phyloP scores from a whole-genome alignment of 805 yeast genomes.

The Candida nitratophila region DNA sequence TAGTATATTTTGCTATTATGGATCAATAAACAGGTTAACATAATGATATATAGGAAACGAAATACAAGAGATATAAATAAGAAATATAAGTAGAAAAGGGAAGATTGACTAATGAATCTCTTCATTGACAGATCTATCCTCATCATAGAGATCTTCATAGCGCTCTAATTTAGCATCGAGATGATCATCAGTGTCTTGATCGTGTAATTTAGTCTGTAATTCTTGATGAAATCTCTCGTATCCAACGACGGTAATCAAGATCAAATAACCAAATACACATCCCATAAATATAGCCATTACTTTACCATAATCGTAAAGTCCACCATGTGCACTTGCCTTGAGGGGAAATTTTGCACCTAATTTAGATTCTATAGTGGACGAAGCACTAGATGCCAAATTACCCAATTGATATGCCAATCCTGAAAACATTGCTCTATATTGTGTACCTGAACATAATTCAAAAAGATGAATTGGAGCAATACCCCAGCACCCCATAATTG shows the following conservation, averaged over 20 bases:
- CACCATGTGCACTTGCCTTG: slow-evolving; percentile 16
- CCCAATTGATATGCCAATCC: slow-evolving; percentile 68
- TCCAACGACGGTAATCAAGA: slow-evolving; percentile 44
- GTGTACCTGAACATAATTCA: slow-evolving; percentile 55
- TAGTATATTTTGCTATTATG: no score
- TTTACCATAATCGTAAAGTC: slow-evolving; percentile 52
- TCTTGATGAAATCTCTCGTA: slow-evolving; percentile 46
- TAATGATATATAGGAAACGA: no score
- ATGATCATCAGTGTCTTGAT: not conserved
- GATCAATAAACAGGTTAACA: no score
- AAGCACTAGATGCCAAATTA: slow-evolving; percentile 64
- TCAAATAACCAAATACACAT: slow-evolving; percentile 48
- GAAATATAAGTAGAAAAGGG: no score
- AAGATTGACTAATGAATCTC: no score
- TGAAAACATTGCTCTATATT: slow-evolving; percentile 52
- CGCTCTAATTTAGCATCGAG: not conserved
- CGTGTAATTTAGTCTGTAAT: slow-evolving; percentile 1
- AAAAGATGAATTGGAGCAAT: slow-evolving; percentile 59
- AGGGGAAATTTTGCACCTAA: slow-evolving; percentile 57
- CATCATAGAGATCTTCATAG: not conserved
- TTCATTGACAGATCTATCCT: no score
- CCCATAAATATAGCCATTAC: slow-evolving; percentile 68
- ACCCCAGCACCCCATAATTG: slow-evolving; percentile 73
- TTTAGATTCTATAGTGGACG: slow-evolving; percentile 63
- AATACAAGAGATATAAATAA: no score